These are phyloP conservation scores for Capsicum baccatum DNA, from an alignment of 257 asterid species.

Conservation along the genomic window DNA sequence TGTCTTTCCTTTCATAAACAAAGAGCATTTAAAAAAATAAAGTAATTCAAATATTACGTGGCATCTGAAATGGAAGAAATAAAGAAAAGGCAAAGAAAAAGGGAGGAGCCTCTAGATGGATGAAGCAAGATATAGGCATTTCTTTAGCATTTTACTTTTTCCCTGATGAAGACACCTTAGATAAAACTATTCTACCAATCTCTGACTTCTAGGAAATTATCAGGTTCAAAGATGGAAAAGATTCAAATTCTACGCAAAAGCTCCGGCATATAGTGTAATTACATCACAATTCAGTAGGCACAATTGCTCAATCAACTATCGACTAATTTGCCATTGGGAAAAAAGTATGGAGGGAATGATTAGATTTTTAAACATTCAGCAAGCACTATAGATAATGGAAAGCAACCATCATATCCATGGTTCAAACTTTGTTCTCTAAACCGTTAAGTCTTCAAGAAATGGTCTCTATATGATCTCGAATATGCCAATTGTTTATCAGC, in stretches of 20 bases:
- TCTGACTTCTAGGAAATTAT: conserved; percentile 2
- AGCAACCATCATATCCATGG: background rate
- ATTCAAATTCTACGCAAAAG: background rate
- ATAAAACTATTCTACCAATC: background rate
- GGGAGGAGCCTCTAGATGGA: background rate
- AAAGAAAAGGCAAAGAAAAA: background rate
- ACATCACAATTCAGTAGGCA: background rate
- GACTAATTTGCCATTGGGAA: background rate
- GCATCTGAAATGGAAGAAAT: background rate
- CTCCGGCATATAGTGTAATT: background rate
- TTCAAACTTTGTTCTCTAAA: background rate
- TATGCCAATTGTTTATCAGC: background rate
- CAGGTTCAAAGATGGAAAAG: conserved; percentile 17
- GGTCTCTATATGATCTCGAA: background rate
- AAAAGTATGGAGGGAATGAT: conserved; percentile 2
- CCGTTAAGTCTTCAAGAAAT: background rate
- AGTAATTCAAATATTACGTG: background rate
- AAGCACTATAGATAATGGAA: background rate
- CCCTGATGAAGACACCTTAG: background rate
- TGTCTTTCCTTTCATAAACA: too few relatives aligned
- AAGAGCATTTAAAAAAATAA: background rate
- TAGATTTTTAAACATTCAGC: background rate
- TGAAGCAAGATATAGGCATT: background rate
- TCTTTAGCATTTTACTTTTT: background rate
- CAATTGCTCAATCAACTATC: conserved; percentile 1